A percentile compares a stretch with the other conserved stretches of the same genome.
Evolutionary conservation across 2,329 filamentous ascomycete species (phyloP).

Genomic region (Calonectria hongkongensis): DNA sequence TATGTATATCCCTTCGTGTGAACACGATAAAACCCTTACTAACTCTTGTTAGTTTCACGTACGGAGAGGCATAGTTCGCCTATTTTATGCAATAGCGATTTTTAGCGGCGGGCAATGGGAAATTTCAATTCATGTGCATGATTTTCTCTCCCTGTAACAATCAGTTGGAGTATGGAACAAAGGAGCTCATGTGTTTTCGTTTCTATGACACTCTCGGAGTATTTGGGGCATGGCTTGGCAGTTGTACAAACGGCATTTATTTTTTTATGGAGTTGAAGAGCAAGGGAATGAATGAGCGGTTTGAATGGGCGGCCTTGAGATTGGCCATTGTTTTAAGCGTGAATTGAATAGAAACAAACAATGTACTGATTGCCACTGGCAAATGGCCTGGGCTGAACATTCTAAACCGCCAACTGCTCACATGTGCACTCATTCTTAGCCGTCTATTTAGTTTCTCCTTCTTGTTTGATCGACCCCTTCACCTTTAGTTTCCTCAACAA

Average conservation of each 20-base stretch:
- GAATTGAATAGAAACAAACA: constrained; percentile 32
- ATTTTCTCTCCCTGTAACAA: constrained; percentile 17
- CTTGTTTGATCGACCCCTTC: not conserved
- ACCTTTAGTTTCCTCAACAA: not conserved
- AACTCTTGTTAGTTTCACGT: constrained; percentile 60
- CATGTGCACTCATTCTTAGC: constrained; percentile 2
- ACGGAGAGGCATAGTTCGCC: constrained; percentile 62
- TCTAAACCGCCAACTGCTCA: not conserved
- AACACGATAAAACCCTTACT: constrained; percentile 17
- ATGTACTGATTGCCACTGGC: constrained; percentile 27
- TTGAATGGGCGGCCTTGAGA: constrained; percentile 13
- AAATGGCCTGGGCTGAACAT: constrained; percentile 25
- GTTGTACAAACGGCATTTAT: constrained; percentile 23
- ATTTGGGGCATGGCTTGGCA: constrained; percentile 1
- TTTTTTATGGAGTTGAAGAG: constrained; percentile 37
- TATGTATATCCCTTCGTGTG: constrained; percentile 54
- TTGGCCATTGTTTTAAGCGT: constrained; percentile 24
- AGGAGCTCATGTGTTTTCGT: constrained; percentile 6
- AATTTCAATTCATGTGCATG: constrained; percentile 1
- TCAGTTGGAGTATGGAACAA: constrained; percentile 21
- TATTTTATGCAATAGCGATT: not conserved
- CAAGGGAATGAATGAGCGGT: constrained; percentile 15
- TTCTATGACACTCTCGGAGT: not conserved
- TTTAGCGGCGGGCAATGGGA: not conserved
- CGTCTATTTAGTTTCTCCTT: constrained; percentile 4